Evolutionary conservation across 1,284 basidiomycete species (phyloP).

Genomic region (Sanghuangporus sanghuang): DNA sequence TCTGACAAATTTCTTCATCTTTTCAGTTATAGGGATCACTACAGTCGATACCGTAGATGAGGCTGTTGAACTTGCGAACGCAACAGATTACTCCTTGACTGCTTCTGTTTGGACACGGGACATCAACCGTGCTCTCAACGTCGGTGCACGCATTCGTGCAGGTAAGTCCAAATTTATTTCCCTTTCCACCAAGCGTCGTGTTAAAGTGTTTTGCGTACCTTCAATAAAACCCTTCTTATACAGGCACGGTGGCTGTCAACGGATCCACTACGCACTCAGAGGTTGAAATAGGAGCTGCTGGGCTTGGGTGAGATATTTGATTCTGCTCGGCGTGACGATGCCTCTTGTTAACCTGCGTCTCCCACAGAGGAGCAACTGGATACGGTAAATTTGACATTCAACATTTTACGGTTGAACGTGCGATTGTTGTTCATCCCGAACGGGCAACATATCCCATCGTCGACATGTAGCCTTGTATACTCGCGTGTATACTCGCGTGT

Average conservation of each 20-base stretch:
- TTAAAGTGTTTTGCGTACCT: neutral
- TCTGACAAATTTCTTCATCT: neutral
- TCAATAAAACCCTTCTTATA: neutral
- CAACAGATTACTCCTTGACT: slow-evolving; percentile 48
- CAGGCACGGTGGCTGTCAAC: slow-evolving; percentile 29
- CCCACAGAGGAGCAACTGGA: slow-evolving; percentile 40
- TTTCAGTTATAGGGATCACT: slow-evolving; percentile 41
- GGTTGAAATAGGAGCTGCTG: slow-evolving; percentile 21
- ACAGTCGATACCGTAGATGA: slow-evolving; percentile 46
- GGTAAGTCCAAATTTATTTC: slow-evolving; percentile 29
- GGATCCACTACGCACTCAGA: slow-evolving; percentile 29
- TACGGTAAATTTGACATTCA: slow-evolving; percentile 52
- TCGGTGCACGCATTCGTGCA: slow-evolving; percentile 44
- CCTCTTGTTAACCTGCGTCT: neutral
- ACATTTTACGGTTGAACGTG: slow-evolving; percentile 42
- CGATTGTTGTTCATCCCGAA: slow-evolving; percentile 37
- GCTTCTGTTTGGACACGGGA: slow-evolving; percentile 53
- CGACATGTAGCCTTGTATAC: neutral
- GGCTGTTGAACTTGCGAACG: slow-evolving; percentile 49
- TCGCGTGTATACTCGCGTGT: no score
- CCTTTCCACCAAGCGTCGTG: neutral
- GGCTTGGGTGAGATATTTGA: slow-evolving; percentile 26
- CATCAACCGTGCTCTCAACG: slow-evolving; percentile 38
- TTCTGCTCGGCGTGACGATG: neutral
- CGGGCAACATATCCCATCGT: slow-evolving; percentile 21